Evolutionary conservation across 2,329 filamentous ascomycete species (phyloP), one percentile per base, ranked within the genome.

Genomic region (Monilinia fructigena): DNA sequence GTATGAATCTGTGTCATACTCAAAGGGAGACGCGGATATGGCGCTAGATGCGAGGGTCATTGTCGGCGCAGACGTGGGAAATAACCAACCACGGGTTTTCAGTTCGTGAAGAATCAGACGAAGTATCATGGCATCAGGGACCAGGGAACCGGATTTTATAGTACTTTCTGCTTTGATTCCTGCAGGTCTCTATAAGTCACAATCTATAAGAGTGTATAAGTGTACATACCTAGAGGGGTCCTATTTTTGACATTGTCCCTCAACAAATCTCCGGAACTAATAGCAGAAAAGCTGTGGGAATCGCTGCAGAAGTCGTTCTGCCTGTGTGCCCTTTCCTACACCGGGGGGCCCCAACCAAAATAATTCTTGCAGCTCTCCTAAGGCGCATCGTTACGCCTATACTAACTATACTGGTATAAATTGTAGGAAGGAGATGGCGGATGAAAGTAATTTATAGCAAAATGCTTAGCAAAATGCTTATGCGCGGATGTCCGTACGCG

Each of bases 311-410:
- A 99, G 83, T 69, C 95, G 88, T 78, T 96, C 91, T 62, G 92
- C 92, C 81, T 99, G 95, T 3, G 95, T 99, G 70, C 94, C 95
- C 79, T 99, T 99, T 70, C 95, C 95, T 66, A 97, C 95, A 42
- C 75, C 75, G n/a, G 95, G 95, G 95, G 63, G 94, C 93, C 73
- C 95, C 95, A 74, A 99, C 87, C 72, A 99, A 87, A 76, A 99
- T 98, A 70, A 98, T 89, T 70, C 95, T 90, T 65, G 95, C 95
- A 67, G 95, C 94, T 80, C 85, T 88, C 71, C 84, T 85, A 75
- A 96, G 86, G 80, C 86, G 83, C 86, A 89, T 88, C 78, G 75
- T 67, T 53, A 50, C 18, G 55, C 20, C 48, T 38, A 26, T 55
- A 47, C n/a, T 61, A 11, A 5, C 48, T 45, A 26, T 55, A 47